Base-by-base conservation (phyloP, 345 rosid genomes). In the Anacardium occidentale region DNA sequence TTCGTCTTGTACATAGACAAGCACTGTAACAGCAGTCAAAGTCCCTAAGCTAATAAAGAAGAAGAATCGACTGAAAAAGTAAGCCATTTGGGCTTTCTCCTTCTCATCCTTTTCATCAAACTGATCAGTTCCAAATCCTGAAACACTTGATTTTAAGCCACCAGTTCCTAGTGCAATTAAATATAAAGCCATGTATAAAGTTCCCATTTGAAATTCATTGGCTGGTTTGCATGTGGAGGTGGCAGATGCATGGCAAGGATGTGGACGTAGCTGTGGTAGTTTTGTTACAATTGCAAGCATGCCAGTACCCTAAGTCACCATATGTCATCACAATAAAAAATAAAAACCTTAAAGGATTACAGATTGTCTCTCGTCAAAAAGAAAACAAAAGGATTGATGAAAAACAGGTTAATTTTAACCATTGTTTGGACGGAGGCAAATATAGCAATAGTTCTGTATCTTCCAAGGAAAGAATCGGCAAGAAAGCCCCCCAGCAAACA, bases 91-190 rank as follows among this genome's bases (percentile, higher is more conserved):
- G 48, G 89, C 53, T 71, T 81, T 87, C 73, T 89, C 94, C 77
- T 81, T 87, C 21, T 81, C 78, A 62, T 89, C 86, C 64, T 80
- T 85, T 56, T 84, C 88, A 52, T 89, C 89, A 51, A 89, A 89
- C 54, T 87, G 91, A 57, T 89, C 94, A 0, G 90, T 83, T 68
- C 91, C 94, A 3, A 89, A 87, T 50, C 88, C 91, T 6, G 94
- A 89, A 12, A 87, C 87, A 45, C 94, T 87, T 15, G 94, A 87
- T 76, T 89, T 89, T 0, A 89, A 79, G 69, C 91, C 94, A 20
- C 91, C 94, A 10, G 94, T 89, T 34, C 91, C 91, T 1, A 89
- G 45, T 55, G 91, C 94, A 57, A 89, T 84, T 21, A 89, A 69
- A 69, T 85, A 85, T 54, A 89, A 76, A 18, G 90, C 77, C 15